These are phyloP conservation scores for Aspergillus leporis DNA, from an alignment of 495 filamentous ascomycete species.

Conservation along the genomic window DNA sequence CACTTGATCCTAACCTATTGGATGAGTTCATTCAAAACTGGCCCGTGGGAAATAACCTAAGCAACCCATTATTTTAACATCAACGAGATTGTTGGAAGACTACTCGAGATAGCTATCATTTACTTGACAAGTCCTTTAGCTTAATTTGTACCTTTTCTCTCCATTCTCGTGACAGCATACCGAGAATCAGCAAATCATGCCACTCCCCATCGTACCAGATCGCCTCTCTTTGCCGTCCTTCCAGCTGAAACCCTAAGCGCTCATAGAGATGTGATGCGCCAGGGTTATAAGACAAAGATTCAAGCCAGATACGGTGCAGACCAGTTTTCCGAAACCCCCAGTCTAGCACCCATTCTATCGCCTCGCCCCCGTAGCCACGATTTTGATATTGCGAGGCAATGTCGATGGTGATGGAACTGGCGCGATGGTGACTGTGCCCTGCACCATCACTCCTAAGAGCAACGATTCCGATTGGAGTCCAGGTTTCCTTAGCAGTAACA, in stretches of 20 bases:
- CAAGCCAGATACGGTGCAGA: constrained; percentile 1
- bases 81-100: too few relatives aligned
- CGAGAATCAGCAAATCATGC: constrained; percentile 4
- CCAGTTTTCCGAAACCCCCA: constrained; percentile 7
- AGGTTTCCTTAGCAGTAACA: not conserved
- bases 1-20: too few relatives aligned
- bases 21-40: too few relatives aligned
- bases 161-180: constrained; percentile 8
- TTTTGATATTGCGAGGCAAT: not conserved
- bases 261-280: constrained; percentile 1
- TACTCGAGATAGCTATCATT: too few relatives aligned
- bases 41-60: too few relatives aligned
- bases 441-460: not conserved
- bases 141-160: not conserved
- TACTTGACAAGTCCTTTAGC: not conserved
- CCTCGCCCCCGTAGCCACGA: constrained; percentile 2
- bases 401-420: not conserved
- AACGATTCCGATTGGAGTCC: not conserved
- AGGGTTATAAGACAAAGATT: not conserved
- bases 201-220: constrained; percentile 2
- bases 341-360: constrained; percentile 1
- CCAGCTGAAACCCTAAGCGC: constrained; percentile 7
- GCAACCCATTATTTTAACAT: too few relatives aligned
- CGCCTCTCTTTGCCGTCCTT: constrained; percentile 5
- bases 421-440: not conserved